A percentile compares a stretch with the other conserved stretches of the same genome.
These are phyloP conservation scores for Stagonosporopsis cucurbitacearum DNA, from an alignment of 2,329 filamentous ascomycete species.

Conservation along the genomic window DNA sequence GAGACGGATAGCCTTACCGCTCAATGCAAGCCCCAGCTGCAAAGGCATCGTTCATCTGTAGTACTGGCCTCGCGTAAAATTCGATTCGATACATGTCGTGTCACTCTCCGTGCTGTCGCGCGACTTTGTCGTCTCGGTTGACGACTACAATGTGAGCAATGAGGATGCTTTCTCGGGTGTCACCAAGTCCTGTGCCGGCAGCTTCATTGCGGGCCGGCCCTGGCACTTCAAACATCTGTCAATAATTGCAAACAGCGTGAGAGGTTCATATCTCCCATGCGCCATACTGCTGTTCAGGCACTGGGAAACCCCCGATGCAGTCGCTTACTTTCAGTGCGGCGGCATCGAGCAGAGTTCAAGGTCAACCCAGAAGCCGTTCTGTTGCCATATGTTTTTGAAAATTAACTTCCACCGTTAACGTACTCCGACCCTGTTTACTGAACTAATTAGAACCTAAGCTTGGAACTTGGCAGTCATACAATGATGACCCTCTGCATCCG, in stretches of 20 bases:
- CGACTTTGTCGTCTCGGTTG: background rate
- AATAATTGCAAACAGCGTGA: background rate
- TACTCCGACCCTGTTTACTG: background rate
- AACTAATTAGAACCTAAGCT: background rate
- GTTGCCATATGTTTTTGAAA: background rate
- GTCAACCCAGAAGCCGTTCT: background rate
- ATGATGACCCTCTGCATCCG: background rate
- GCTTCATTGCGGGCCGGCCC: background rate
- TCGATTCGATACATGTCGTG: background rate
- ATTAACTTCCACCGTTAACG: background rate
- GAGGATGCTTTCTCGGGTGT: background rate
- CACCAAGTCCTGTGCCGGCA: background rate
- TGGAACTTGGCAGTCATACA: background rate
- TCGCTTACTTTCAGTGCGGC: background rate
- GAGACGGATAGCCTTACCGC: background rate
- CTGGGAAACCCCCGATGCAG: background rate
- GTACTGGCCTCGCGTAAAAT: background rate
- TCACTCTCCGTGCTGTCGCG: background rate
- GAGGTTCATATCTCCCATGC: background rate
- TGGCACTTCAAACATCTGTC: background rate
- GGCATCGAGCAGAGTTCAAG: background rate
- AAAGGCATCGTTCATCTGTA: background rate
- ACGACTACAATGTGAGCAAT: background rate
- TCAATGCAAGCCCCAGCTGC: slow-evolving; percentile 2
- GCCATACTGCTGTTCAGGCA: background rate